phyloP scores from a whole-genome alignment of 371 early-diverging fungal genomes.

The Rhizopus arrhizus region DNA sequence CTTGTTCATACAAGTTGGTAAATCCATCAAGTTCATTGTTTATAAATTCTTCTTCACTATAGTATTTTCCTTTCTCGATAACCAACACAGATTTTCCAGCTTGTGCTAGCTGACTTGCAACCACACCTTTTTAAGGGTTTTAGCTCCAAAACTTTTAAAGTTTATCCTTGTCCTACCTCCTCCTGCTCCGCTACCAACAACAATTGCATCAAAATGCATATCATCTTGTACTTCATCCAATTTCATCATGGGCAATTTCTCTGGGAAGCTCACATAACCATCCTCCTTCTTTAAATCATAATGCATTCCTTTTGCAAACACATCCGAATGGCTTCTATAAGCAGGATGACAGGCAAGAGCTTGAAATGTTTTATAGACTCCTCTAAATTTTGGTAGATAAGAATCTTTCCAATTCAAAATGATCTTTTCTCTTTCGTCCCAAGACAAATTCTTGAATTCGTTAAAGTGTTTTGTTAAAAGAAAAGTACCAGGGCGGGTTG shows the following conservation, averaged over 20 bases:
- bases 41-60: constrained; percentile 52
- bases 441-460: constrained; percentile 51
- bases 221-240: neutral
- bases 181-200: constrained; percentile 74
- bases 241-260: constrained; percentile 26
- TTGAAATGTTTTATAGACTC: constrained; percentile 39
- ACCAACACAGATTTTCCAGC: constrained; percentile 69
- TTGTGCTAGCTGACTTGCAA: constrained; percentile 64
- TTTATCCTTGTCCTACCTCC: constrained; percentile 39
- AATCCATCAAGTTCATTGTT: constrained; percentile 48
- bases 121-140: constrained; percentile 39
- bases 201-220: constrained; percentile 56
- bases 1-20: constrained; percentile 49
- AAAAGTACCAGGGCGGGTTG: constrained; percentile 54
- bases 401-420: constrained; percentile 52
- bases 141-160: neutral
- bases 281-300: constrained; percentile 18
- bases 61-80: constrained; percentile 68
- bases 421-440: constrained; percentile 52
- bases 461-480: constrained; percentile 55
- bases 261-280: constrained; percentile 23
- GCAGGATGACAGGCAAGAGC: constrained; percentile 28
- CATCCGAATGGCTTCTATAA: constrained; percentile 19
- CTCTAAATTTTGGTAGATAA: constrained; percentile 51
- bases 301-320: constrained; percentile 18